Evolutionary conservation across 2,329 filamentous ascomycete species (phyloP).

Genomic region (Ceratocystiopsis minuta): DNA sequence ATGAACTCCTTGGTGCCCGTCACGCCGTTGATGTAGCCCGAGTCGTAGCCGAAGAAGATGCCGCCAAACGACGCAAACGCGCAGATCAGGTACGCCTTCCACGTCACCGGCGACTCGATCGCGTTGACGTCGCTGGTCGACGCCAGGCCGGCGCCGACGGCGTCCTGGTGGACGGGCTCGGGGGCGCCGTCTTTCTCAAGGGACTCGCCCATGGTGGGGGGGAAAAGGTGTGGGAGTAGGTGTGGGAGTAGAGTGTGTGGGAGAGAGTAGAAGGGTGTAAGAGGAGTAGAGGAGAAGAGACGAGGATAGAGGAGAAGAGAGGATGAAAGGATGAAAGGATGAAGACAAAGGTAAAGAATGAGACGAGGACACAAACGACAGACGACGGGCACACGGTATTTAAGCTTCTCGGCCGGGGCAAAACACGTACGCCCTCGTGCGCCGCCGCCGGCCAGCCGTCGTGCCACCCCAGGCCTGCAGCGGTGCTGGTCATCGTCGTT

Average conservation of each 20-base stretch:
- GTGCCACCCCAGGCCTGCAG: no score
- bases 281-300: neutral
- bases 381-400: neutral
- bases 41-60: slow-evolving; percentile 67
- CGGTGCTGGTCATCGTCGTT: no score
- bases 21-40: slow-evolving; percentile 56
- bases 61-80: slow-evolving; percentile 54
- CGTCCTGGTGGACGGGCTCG: neutral
- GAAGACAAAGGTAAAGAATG: neutral
- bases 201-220: slow-evolving; percentile 4
- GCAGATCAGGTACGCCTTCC: slow-evolving; percentile 51
- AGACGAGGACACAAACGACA: neutral
- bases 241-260: neutral
- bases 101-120: slow-evolving; percentile 50
- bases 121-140: slow-evolving; percentile 32
- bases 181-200: slow-evolving; percentile 6
- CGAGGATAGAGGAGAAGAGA: neutral
- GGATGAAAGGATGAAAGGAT: neutral
- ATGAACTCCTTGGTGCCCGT: slow-evolving; percentile 34
- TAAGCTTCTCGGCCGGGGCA: no score
- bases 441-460: no score
- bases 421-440: no score
- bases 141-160: slow-evolving; percentile 1
- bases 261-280: neutral
- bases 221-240: neutral